Percentiles rank a stretch among this genome's conserved stretches.
These are phyloP conservation scores for Colletotrichum sp. DNA, from an alignment of 2,329 filamentous ascomycete species.

Conservation along the genomic window DNA sequence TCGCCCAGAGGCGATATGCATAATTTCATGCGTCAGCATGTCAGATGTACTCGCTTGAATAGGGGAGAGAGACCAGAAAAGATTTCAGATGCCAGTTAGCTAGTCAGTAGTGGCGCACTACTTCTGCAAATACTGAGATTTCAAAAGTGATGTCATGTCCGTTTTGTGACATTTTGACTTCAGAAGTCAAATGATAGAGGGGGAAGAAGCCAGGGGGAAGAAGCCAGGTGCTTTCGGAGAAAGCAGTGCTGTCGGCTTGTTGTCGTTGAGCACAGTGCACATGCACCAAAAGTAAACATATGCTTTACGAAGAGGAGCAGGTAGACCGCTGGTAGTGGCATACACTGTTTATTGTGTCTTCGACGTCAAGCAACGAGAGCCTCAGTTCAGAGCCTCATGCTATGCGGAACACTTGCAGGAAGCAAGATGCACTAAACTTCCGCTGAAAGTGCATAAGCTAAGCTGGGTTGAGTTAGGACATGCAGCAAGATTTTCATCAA, in stretches of 20 bases:
- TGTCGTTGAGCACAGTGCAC: neutral
- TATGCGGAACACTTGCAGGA: neutral
- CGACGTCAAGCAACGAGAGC: neutral
- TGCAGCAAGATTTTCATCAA: neutral
- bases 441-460: neutral
- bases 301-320: neutral
- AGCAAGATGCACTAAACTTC: neutral
- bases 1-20: neutral
- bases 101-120: neutral
- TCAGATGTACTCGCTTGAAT: neutral
- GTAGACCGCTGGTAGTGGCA: neutral
- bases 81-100: neutral
- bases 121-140: neutral
- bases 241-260: neutral
- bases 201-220: neutral
- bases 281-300: neutral
- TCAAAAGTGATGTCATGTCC: fast-evolving
- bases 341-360: neutral
- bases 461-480: neutral
- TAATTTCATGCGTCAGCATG: neutral
- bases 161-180: neutral
- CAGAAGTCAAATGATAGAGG: neutral
- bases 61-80: neutral
- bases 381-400: neutral
- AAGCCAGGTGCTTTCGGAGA: neutral